Conservation (phyloP, 1,284 basidiomycete genomes). For the Lentinula novae-zelandiae region DNA sequence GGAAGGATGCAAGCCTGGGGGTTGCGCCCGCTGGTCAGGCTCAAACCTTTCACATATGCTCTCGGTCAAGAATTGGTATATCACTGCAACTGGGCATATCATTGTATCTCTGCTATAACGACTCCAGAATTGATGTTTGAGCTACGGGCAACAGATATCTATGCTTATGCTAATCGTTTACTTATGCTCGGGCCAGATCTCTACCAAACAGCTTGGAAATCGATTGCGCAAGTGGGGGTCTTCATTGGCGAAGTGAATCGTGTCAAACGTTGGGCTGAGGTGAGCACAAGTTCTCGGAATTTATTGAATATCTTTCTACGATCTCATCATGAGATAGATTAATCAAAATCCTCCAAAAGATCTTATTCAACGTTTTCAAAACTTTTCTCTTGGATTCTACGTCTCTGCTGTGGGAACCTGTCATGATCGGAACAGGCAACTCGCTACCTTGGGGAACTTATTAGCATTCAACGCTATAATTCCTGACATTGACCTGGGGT, state of each 20-base stretch:
- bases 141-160: background rate
- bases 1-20: no score
- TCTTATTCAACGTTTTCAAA: background rate
- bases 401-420: background rate
- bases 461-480: background rate
- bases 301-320: background rate
- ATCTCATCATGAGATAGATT: background rate
- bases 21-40: no score
- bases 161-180: background rate
- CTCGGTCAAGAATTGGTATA: background rate
- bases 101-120: background rate
- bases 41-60: no score
- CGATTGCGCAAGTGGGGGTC: background rate
- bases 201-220: background rate
- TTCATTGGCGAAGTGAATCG: background rate
- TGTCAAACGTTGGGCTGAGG: background rate
- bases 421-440: background rate
- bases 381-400: background rate
- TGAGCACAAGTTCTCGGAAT: background rate
- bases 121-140: background rate
- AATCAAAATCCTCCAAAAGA: background rate
- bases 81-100: background rate
- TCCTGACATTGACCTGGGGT: background rate
- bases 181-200: background rate
- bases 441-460: background rate